Base-by-base conservation (phyloP, 1,139 yeast species). In the Debaryomycetaceae sp. region DNA sequence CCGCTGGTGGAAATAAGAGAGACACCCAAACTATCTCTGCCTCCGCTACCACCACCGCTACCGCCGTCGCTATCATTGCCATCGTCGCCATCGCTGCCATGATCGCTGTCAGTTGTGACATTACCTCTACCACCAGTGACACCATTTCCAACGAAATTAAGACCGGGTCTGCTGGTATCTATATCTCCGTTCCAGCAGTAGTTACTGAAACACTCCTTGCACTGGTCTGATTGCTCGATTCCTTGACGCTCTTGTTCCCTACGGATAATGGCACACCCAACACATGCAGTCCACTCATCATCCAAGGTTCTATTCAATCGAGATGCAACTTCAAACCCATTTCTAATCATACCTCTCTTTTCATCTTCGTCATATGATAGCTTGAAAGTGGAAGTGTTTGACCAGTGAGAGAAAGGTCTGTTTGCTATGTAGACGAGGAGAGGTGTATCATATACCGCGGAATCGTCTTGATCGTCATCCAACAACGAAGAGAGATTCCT, bases 191-290 rank as follows among this genome's bases (percentile, higher is more conserved):
- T 56, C 75, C 76, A 73, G 51, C 78, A 73, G 53, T 72, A 73
- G 5, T 60, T 49, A 14, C 59, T 48, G 50, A 73, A 73, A 45
- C 78, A 73, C 43, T 62, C 50, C 43, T 63, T 55, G 48, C 78
- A 73, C 47, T 72, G 72, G 33, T 66, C 71, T 1, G 71, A 61
- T 49, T 70, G 77, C 34, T 65, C 62, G 35, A 63, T 45, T 3
- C 66, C 66, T 41, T 63, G 57, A 46, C 78, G 55, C 52, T 73
- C 77, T 51, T 73, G 76, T 6, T 66, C 63, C 51, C 78, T 57
- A 51, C 76, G 60, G 36, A 73, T 70, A 23, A 73, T 63, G 5
- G 78, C 78, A 60, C 78, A 73, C 4, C 76, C 78, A 13, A 73
- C 74, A 57, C 78, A 73, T 1, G 65, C 65, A 6, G 68, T 63